Base-by-base conservation (phyloP, 371 early-diverging fungal genomes). In the Neoconidiobolus thromboides region DNA sequence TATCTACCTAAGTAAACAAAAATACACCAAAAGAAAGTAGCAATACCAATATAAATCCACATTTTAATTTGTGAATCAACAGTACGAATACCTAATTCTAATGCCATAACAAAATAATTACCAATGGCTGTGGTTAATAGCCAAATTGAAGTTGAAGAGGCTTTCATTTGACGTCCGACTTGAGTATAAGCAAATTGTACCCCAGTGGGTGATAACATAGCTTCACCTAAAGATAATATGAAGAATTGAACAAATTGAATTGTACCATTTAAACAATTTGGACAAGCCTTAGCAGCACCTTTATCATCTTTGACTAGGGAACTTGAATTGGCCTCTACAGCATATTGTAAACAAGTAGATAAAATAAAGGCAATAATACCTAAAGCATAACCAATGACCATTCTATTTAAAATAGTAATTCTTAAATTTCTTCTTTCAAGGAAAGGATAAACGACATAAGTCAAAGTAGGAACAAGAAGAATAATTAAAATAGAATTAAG, bases 161-260 rank as follows among this genome's bases (percentile, higher is more conserved):
- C 68, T 38, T 48, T 58, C 58, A 58, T 58, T 48, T 58, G 58
- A 5, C 37, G 46, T 36, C 58, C 58, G 15, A 58, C 48, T 58
- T 58, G 48, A 36, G 58, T 58, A 48, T 58, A 58, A 48, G 58
- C 37, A 48, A 80, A 74, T 62, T 78, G 72, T 48, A 81, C 62
- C 15, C 81, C 83, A 12, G 75, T 74, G 52, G 76, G 73, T 37
- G 72, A 74, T 55, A 83, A 65, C 37, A 83, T 48, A 53, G 73
- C 64, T 62, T 83, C 86, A 36, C 74, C 79, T 46, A 70, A 54
- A 26, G 82, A 76, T 10, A 83, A 57, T 50, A 81, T 4, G 60
- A 80, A 62, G 64, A 76, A 80, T 59, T 76, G 79, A 43, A 78
- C 69, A 15, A 80, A 40, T 62, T 76, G 76, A 65, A 65, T 71